Conservation (phyloP, 2,329 filamentous ascomycete species). For the Rasamsonia emersonii region DNA sequence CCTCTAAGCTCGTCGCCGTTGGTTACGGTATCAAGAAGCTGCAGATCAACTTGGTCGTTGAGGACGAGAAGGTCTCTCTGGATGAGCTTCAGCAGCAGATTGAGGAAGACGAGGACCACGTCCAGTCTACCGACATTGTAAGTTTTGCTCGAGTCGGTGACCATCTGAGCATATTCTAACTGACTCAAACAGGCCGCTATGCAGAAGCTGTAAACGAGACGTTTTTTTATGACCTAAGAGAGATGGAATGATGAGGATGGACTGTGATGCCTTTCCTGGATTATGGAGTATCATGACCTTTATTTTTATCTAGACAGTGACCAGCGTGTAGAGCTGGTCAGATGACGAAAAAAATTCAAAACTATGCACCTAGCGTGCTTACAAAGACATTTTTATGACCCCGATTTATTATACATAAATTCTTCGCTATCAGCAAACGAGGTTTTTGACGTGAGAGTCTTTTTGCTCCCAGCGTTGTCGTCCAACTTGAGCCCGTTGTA, state of each 20-base stretch:
- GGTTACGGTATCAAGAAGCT: conserved; percentile 99
- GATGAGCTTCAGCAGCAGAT: conserved; percentile 84
- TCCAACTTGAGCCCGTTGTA: no score
- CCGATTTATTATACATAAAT: no score
- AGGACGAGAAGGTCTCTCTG: conserved; percentile 90
- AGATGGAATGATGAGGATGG: conserved; percentile 20
- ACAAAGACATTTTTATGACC: no score
- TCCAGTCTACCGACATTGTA: conserved; percentile 86
- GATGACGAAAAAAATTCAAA: conserved; percentile 1
- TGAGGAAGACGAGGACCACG: conserved; percentile 80
- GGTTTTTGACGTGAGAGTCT: no score
- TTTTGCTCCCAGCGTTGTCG: no score
- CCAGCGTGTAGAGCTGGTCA: conserved; percentile 4
- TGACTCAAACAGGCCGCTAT: conserved; percentile 53
- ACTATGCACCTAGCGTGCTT: no score
- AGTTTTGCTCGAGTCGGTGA: conserved; percentile 19
- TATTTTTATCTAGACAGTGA: conserved; percentile 6
- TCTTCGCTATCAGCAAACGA: no score
- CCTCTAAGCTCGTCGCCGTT: conserved; percentile 76
- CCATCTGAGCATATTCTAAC: conserved; percentile 7
- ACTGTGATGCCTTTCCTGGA: conserved; percentile 25
- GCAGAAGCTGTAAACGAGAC: conserved; percentile 70
- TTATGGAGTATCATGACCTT: conserved; percentile 28
- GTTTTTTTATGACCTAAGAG: conserved; percentile 12
- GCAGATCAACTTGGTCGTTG: conserved; percentile 94